Evolutionary conservation across 495 filamentous ascomycete species (phyloP).

Genomic region (Penicillium pulvis): DNA sequence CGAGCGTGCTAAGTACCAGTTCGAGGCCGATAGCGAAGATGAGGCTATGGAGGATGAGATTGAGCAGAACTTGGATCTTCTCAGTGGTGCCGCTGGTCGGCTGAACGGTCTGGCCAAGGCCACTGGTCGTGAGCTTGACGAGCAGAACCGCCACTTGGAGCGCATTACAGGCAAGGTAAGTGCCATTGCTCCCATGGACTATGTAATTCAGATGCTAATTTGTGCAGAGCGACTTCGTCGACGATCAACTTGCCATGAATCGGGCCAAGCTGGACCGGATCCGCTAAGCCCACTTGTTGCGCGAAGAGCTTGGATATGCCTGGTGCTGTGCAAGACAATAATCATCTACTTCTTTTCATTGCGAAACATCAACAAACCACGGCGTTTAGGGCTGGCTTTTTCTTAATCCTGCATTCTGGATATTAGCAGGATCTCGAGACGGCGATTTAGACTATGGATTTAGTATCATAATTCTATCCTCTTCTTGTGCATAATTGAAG

Average conservation of each 20-base stretch:
- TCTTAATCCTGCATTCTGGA: conserved; percentile 9
- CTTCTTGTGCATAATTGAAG: conserved; percentile 5
- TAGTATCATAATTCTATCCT: conserved; percentile 21
- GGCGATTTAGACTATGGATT: conserved; percentile 24
- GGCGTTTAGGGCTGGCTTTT: conserved; percentile 26
- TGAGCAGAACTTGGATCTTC: conserved; percentile 61
- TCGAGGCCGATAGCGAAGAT: conserved; percentile 74
- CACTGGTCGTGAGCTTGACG: conserved; percentile 72
- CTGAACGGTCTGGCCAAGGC: conserved; percentile 69
- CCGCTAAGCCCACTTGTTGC: conserved; percentile 34
- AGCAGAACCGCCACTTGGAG: conserved; percentile 73
- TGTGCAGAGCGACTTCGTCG: conserved; percentile 63
- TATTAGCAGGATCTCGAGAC: conserved; percentile 12
- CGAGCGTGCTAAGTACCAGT: conserved; percentile 76
- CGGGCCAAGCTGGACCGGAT: conserved; percentile 65
- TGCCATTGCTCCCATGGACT: neutral
- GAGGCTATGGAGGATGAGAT: conserved; percentile 77
- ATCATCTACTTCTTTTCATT: conserved; percentile 18
- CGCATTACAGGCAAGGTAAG: conserved; percentile 71
- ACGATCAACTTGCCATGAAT: conserved; percentile 72
- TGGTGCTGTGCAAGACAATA: conserved; percentile 35
- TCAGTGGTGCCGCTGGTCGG: conserved; percentile 59
- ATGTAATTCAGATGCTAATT: conserved; percentile 30
- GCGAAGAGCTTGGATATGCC: conserved; percentile 32
- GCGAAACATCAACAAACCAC: conserved; percentile 17